Percentiles rank a stretch among this genome's conserved stretches.
phyloP scores from a whole-genome alignment of 2,329 filamentous ascomycete genomes.

The Tricladium varicosporioides region DNA sequence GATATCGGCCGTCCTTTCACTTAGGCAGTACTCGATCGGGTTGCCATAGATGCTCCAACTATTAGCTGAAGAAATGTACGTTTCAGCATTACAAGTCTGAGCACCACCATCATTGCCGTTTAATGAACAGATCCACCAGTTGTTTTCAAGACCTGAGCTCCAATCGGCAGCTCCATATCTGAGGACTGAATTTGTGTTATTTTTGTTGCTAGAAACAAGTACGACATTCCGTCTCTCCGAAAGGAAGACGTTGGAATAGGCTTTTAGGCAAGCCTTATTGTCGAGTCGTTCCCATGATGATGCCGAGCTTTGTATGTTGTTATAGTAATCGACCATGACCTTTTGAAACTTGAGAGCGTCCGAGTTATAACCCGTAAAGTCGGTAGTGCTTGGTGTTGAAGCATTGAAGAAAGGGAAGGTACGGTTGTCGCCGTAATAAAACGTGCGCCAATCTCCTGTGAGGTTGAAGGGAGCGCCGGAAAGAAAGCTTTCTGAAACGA shows the following conservation, averaged over 20 bases:
- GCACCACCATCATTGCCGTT: conserved; percentile 2
- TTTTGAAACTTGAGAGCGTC: not conserved
- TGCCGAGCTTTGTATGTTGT: conserved; percentile 6
- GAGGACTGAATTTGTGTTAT: conserved; percentile 10
- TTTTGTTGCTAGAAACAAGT: conserved; percentile 6
- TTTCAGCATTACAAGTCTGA: conserved; percentile 5
- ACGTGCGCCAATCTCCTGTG: conserved; percentile 2
- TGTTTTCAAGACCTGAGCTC: not conserved
- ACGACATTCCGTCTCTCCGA: conserved; percentile 7
- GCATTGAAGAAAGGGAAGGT: not conserved
- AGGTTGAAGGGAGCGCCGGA: conserved; percentile 13
- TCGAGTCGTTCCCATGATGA: conserved; percentile 11
- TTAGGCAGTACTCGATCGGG: conserved; percentile 13
- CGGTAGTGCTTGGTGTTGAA: not conserved
- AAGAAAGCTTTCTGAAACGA: conserved; percentile 12
- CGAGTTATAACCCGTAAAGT: not conserved
- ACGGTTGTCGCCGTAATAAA: not conserved
- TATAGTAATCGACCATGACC: conserved; percentile 7
- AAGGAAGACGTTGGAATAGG: conserved; percentile 6
- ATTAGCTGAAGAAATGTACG: conserved; percentile 2
- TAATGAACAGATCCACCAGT: conserved; percentile 9
- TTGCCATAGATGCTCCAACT: conserved; percentile 7
- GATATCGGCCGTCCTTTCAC: not conserved
- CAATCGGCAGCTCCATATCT: conserved; percentile 1
- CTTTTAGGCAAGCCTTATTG: conserved; percentile 11